A percentile compares a stretch with the other conserved stretches of the same genome.
Conservation (phyloP, 2,329 filamentous ascomycete species). For the Colletotrichum lupini region DNA sequence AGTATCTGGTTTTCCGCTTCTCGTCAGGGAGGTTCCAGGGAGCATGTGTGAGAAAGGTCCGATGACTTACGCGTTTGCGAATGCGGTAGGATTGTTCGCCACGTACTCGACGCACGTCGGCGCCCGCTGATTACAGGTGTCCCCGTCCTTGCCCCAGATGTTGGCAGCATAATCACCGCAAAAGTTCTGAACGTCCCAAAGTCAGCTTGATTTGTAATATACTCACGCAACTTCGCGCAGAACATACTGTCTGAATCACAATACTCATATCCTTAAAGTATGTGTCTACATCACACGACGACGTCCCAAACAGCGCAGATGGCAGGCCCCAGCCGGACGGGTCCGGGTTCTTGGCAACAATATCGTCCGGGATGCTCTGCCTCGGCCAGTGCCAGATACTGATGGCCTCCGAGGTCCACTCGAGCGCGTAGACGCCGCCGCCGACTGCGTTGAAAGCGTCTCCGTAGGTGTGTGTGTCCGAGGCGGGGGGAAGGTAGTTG, state of each 20-base stretch:
- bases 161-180: slow-evolving; percentile 79
- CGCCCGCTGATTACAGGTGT: slow-evolving; percentile 53
- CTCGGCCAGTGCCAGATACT: slow-evolving; percentile 82
- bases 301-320: slow-evolving; percentile 73
- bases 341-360: slow-evolving; percentile 67
- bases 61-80: slow-evolving; percentile 48
- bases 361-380: slow-evolving; percentile 72
- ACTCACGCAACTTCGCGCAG: background rate
- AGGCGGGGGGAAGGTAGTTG: slow-evolving; percentile 52
- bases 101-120: slow-evolving; percentile 60
- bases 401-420: slow-evolving; percentile 77
- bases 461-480: slow-evolving; percentile 64
- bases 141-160: slow-evolving; percentile 50
- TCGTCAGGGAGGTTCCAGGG: background rate
- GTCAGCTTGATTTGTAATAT: background rate
- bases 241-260: slow-evolving; percentile 72
- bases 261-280: slow-evolving; percentile 78
- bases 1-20: slow-evolving; percentile 44
- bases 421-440: slow-evolving; percentile 77
- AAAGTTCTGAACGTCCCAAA: slow-evolving; percentile 62
- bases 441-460: slow-evolving; percentile 73
- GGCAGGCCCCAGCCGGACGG: slow-evolving; percentile 77
- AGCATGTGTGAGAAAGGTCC: background rate
- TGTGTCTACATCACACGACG: slow-evolving; percentile 71
- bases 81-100: slow-evolving; percentile 55